A percentile compares a stretch with the other conserved stretches of the same genome.
These are phyloP conservation scores for Sinapis alba DNA, from an alignment of 441 rosid genomes.

Conservation along the genomic window DNA sequence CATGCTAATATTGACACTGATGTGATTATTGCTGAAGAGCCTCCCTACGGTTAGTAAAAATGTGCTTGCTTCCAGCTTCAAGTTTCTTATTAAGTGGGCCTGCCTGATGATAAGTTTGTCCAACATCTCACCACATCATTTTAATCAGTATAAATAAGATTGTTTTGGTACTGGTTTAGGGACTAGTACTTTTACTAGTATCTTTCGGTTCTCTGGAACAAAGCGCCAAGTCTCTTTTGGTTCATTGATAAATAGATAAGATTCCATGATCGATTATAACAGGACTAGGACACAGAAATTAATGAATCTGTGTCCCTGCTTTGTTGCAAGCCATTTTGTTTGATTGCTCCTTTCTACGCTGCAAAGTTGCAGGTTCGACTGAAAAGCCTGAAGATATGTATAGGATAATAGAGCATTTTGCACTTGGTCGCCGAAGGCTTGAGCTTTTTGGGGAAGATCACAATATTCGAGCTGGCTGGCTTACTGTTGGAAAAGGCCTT, in stretches of 20 bases:
- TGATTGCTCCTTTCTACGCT: neutral
- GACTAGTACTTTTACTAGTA: neutral
- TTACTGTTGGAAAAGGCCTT: conserved; percentile 89
- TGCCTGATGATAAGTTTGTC: conserved; percentile 6
- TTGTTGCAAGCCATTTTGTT: neutral
- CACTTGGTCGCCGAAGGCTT: conserved; percentile 96
- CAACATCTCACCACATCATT: neutral
- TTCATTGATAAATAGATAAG: neutral
- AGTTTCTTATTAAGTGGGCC: neutral
- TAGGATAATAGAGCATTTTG: conserved; percentile 93
- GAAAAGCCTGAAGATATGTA: conserved; percentile 99
- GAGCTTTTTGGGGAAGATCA: conserved; percentile 99
- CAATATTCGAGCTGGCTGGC: conserved; percentile 95
- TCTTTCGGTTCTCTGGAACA: neutral
- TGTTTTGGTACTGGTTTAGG: conserved; percentile 5
- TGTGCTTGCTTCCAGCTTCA: neutral
- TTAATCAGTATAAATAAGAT: neutral
- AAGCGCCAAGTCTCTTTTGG: too few species aligned
- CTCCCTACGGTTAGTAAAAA: conserved; percentile 81
- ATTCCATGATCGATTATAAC: neutral
- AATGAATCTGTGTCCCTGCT: neutral
- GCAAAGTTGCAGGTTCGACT: conserved; percentile 77
- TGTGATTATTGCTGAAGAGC: conserved; percentile 98
- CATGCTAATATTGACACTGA: conserved; percentile 99
- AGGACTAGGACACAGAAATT: neutral